phyloP scores from a whole-genome alignment of 2,329 filamentous ascomycete species.

The Exophiala phaeomuriformis region DNA sequence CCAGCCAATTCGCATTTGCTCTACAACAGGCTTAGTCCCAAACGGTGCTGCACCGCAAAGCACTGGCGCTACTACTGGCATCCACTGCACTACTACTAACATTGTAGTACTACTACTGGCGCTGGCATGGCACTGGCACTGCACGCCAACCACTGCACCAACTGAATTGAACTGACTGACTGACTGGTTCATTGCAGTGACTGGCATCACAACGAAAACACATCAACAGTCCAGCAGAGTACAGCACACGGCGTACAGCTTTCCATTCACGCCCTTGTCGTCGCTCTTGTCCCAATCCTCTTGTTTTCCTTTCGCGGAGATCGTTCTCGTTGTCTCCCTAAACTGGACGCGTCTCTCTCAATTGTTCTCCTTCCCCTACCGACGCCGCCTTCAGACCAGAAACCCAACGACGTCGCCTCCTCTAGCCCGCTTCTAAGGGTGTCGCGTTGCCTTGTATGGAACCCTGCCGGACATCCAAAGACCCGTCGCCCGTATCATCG shows the following conservation, averaged over 20 bases:
- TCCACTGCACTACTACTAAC: neutral
- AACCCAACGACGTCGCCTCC: neutral
- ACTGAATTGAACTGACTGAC: neutral
- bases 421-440: constrained; percentile 2
- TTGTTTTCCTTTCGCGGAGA: constrained; percentile 6
- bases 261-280: constrained; percentile 4
- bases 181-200: neutral
- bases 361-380: constrained; percentile 7
- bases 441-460: constrained; percentile 5
- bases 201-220: neutral
- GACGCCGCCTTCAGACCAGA: neutral
- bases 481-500: neutral
- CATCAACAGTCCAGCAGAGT: neutral
- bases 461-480: neutral
- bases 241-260: constrained; percentile 1
- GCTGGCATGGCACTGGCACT: neutral
- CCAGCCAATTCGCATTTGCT: too few relatives aligned
- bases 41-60: neutral
- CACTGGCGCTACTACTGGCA: neutral
- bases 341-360: constrained; percentile 11
- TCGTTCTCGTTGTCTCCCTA: constrained; percentile 3
- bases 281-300: constrained; percentile 10
- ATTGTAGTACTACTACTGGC: neutral
- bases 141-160: neutral
- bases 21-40: too few relatives aligned